Evolutionary conservation across 768 basidiomycete species (phyloP), one percentile per base, ranked within the genome.

Genomic region (Suillus plorans): DNA sequence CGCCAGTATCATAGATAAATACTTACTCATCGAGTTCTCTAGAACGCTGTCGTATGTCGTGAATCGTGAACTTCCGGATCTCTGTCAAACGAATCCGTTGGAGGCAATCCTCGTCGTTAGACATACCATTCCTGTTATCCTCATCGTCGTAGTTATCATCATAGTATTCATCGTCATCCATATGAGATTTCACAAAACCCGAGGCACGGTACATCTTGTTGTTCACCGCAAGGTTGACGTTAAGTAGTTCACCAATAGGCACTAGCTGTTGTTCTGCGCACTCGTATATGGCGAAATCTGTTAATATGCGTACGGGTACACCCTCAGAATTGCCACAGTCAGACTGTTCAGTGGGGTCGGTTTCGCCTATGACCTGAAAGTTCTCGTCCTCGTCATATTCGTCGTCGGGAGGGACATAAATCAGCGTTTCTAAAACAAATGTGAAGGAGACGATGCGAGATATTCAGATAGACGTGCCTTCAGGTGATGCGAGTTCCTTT

Each of bases 241-340:
- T 69, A 10, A 81, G 68, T 8, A 89, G 73, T 45, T 77, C 67
- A 0, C 72, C 78, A 18, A 85, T 70, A 2, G 79, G 76, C 10
- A 89, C 71, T 4, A 85, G 69, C 18, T 78, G 71, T 8, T 69
- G 63, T 1, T 80, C 80, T 1, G 70, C 64, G 14, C 66, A 37
- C 16, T 85, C 74, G 62, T 87, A 89, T 39, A 90, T 75, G 0
- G 77, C 70, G 68, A 89, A 91, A 64, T 86, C 76, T 0, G 78
- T 74, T 10, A 91, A 77, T 0, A 81, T 67, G 8, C 90, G 84
- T 52, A 91, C 78, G 16, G 90, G 90, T 39, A 89, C 67, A 9
- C 79, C 78, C 8, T 72, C 69, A 20, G 80, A 79, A 41, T 72
- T 71, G 47, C 74, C 78, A 55, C 68, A 58, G 68, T 67, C 61